A percentile compares a stretch with the other conserved stretches of the same genome.
Conservation (phyloP, 331 rosid species). For the Saraca asoca region DNA sequence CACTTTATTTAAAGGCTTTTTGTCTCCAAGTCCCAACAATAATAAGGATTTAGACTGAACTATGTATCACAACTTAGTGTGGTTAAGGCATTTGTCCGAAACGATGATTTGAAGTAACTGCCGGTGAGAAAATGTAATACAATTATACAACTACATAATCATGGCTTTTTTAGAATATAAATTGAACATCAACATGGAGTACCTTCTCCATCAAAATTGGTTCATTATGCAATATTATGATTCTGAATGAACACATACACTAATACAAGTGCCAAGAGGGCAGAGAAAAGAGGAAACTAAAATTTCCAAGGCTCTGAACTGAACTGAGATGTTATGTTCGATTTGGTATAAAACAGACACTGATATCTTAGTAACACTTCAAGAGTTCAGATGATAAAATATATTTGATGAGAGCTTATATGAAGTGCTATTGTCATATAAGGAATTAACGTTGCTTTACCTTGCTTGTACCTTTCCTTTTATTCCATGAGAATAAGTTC, state of each 20-base stretch:
- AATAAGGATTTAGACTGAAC: background rate
- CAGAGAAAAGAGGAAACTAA: background rate
- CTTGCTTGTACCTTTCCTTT: slow-evolving; percentile 66
- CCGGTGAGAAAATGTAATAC: background rate
- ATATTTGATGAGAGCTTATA: background rate
- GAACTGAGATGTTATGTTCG: background rate
- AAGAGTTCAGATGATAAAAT: slow-evolving; percentile 11
- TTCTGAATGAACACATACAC: too few relatives aligned
- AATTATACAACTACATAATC: background rate
- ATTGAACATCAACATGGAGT: too few relatives aligned
- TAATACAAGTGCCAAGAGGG: too few relatives aligned
- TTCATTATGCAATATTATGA: background rate
- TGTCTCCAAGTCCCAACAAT: background rate
- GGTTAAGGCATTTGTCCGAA: background rate
- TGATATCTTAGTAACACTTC: slow-evolving; percentile 1
- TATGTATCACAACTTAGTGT: background rate
- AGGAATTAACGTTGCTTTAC: slow-evolving; percentile 39
- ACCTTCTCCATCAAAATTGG: background rate
- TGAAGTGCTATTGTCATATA: background rate
- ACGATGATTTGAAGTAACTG: background rate
- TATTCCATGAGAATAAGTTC: slow-evolving; percentile 43
- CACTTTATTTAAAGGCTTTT: too few relatives aligned
- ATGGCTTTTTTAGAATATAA: background rate
- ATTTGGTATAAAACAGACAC: slow-evolving; percentile 10
- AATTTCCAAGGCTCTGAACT: background rate